phyloP scores from a whole-genome alignment of 345 rosid genomes.

The Cardamine chenopodiifolia region DNA sequence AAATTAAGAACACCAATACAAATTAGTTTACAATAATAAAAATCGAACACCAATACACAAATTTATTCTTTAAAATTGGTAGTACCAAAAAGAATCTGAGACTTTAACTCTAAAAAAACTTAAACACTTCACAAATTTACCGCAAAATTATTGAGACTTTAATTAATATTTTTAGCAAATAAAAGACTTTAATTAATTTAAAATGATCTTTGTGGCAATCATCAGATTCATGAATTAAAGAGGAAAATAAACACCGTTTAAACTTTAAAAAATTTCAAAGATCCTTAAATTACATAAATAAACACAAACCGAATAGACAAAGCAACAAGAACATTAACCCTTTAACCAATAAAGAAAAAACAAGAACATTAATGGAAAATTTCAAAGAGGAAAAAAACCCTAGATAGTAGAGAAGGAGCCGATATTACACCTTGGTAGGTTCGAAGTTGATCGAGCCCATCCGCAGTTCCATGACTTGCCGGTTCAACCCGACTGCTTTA shows the following conservation, averaged over 20 bases:
- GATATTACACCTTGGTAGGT: constrained; percentile 41
- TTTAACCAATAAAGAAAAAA: too few species aligned
- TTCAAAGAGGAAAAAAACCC: neutral
- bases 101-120: neutral
- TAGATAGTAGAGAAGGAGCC: constrained; percentile 25
- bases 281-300: neutral
- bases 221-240: neutral
- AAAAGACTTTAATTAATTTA: too few species aligned
- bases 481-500: constrained; percentile 34
- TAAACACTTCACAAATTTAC: neutral
- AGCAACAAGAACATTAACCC: neutral
- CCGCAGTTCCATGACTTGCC: constrained; percentile 43
- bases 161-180: too few species aligned
- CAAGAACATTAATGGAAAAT: neutral
- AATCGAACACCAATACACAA: too few species aligned
- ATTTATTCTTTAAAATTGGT: neutral
- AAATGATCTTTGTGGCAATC: neutral
- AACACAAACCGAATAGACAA: constrained; percentile 3
- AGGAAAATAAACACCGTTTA: neutral
- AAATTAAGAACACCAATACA: neutral
- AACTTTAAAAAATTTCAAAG: constrained; percentile 25
- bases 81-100: neutral
- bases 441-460: constrained; percentile 38
- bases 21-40: neutral
- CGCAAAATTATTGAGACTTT: neutral